These are phyloP conservation scores for Russula sp. DNA, from an alignment of 768 basidiomycete genomes.

Conservation along the genomic window DNA sequence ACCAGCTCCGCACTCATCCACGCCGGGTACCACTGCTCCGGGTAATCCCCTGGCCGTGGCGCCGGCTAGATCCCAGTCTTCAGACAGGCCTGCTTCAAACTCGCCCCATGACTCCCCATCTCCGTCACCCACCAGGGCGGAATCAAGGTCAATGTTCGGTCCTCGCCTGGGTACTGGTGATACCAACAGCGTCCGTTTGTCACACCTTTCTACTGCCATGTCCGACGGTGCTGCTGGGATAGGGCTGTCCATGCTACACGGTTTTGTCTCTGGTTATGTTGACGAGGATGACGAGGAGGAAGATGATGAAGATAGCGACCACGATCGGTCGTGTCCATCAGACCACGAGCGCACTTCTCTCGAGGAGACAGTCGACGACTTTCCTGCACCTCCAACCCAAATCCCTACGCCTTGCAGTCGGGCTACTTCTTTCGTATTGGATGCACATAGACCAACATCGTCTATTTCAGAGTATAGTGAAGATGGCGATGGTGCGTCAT, in stretches of 20 bases:
- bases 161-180: conserved; percentile 11
- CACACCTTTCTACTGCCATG: conserved; percentile 34
- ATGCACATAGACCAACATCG: conserved; percentile 4
- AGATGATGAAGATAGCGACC: conserved; percentile 18
- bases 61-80: neutral
- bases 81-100: neutral
- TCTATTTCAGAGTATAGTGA: conserved; percentile 29
- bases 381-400: conserved; percentile 19
- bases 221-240: conserved; percentile 64
- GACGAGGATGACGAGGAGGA: conserved; percentile 27
- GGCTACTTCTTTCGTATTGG: neutral
- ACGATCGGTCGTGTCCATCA: conserved; percentile 13
- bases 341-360: conserved; percentile 14
- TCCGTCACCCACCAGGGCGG: neutral
- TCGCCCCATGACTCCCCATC: neutral
- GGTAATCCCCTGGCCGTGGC: neutral
- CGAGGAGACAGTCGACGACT: conserved; percentile 23
- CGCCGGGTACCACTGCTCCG: no score
- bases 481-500: conserved; percentile 63
- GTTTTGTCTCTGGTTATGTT: conserved; percentile 37
- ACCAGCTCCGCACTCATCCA: neutral
- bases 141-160: neutral
- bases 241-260: conserved; percentile 59
- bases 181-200: neutral
- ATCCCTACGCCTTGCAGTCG: conserved; percentile 14